Evolutionary conservation across 2,329 filamentous ascomycete genomes (phyloP).

Genomic region (Fusarium sp.): DNA sequence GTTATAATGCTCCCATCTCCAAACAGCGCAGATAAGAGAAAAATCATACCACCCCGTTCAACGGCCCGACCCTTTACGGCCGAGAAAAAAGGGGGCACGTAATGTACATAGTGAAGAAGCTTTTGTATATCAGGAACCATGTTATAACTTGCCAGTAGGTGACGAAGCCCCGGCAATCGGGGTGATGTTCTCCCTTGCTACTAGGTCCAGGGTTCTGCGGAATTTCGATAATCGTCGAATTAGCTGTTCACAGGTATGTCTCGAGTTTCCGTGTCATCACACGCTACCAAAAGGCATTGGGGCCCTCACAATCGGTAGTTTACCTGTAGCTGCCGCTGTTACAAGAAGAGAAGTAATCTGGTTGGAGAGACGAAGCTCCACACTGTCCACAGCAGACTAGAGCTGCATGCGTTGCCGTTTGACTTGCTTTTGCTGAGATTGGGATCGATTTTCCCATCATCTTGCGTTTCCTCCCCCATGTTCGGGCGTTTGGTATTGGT

Average conservation of each 20-base stretch:
- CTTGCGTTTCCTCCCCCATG: constrained; percentile 30
- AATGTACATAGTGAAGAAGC: background rate
- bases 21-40: background rate
- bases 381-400: constrained; percentile 15
- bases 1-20: background rate
- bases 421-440: constrained; percentile 42
- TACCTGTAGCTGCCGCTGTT: background rate
- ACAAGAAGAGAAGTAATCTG: constrained; percentile 4
- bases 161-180: constrained; percentile 9
- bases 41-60: constrained; percentile 30
- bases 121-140: constrained; percentile 22
- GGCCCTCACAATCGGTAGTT: background rate
- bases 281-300: constrained; percentile 4
- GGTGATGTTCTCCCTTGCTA: constrained; percentile 19
- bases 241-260: constrained; percentile 18
- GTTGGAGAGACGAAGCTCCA: constrained; percentile 23
- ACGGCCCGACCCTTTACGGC: constrained; percentile 38
- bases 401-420: constrained; percentile 31
- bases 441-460: constrained; percentile 35
- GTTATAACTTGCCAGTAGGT: constrained; percentile 4
- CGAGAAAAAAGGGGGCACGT: constrained; percentile 27
- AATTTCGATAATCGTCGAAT: constrained; percentile 3
- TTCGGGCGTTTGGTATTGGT: background rate
- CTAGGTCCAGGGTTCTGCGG: constrained; percentile 18
- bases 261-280: constrained; percentile 7